Evolutionary conservation across 805 yeast species (phyloP).

Genomic region (Maudiozyma bulderi): DNA sequence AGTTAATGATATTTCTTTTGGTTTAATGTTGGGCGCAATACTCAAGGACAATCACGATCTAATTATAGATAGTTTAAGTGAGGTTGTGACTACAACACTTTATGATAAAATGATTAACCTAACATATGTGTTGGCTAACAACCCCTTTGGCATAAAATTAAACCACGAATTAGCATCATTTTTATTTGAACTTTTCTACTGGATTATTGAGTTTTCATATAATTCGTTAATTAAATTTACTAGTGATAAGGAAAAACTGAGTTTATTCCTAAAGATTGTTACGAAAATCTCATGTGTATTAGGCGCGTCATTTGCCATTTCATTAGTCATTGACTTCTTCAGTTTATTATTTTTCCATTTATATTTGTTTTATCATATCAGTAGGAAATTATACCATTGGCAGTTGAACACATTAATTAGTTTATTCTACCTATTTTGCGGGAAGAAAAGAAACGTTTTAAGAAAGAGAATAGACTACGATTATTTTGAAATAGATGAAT

Average conservation of each 20-base stretch:
- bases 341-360: conserved; percentile 61
- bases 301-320: conserved; percentile 65
- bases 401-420: conserved; percentile 62
- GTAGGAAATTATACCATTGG: conserved; percentile 70
- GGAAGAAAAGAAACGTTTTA: conserved; percentile 76
- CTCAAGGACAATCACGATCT: conserved; percentile 32
- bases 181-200: conserved; percentile 74
- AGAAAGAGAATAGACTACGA: conserved; percentile 80
- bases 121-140: conserved; percentile 68
- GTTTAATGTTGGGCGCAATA: conserved; percentile 47
- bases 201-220: conserved; percentile 73
- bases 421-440: conserved; percentile 75
- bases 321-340: conserved; percentile 55
- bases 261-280: conserved; percentile 25
- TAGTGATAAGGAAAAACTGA: conserved; percentile 18
- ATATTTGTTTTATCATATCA: conserved; percentile 64
- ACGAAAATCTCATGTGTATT: conserved; percentile 35
- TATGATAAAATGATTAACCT: conserved; percentile 38
- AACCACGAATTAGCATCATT: conserved; percentile 79
- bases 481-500: conserved; percentile 76
- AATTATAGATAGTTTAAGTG: conserved; percentile 31
- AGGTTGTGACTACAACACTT: conserved; percentile 10
- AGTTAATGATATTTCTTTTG: conserved; percentile 70
- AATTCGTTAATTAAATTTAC: conserved; percentile 16
- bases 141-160: conserved; percentile 90